Conservation (phyloP, 139 green algal genomes). For the Coelastrella sp. region DNA sequence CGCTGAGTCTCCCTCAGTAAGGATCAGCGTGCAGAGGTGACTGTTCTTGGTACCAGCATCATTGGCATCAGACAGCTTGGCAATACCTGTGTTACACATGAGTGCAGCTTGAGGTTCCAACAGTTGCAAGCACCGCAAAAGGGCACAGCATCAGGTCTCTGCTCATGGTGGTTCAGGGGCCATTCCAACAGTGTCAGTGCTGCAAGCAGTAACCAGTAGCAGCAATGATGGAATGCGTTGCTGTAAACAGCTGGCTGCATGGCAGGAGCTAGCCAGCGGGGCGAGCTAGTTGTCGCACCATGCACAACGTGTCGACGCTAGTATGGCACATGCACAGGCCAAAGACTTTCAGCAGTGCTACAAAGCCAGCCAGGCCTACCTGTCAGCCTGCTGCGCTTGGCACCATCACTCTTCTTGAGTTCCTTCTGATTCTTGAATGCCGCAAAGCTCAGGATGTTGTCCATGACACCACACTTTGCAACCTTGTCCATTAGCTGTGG, state of each 20-base stretch:
- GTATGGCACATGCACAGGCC: no score
- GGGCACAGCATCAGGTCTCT: no score
- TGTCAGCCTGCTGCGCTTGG: conserved; percentile 86
- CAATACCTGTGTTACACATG: conserved; percentile 78
- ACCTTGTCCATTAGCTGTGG: conserved; percentile 95
- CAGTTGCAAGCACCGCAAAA: background rate
- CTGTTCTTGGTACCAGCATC: conserved; percentile 92
- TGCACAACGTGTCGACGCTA: no score
- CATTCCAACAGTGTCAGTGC: no score
- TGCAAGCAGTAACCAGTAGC: no score
- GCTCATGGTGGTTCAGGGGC: no score
- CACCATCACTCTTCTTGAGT: conserved; percentile 97
- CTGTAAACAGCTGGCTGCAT: no score
- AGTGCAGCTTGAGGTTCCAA: background rate
- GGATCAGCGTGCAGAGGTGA: conserved; percentile 98
- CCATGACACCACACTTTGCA: conserved; percentile 85
- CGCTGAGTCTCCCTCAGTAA: conserved; percentile 99
- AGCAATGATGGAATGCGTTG: no score
- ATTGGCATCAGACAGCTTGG: conserved; percentile 99
- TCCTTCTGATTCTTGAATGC: conserved; percentile 96
- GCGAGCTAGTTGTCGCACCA: no score
- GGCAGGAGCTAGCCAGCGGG: no score
- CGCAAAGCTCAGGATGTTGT: conserved; percentile 92
- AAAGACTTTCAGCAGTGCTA: no score
- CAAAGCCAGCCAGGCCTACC: conserved; percentile 47